phyloP scores from a whole-genome alignment of 2,329 filamentous ascomycete genomes.

The Trichophyton mentagrophytes region DNA sequence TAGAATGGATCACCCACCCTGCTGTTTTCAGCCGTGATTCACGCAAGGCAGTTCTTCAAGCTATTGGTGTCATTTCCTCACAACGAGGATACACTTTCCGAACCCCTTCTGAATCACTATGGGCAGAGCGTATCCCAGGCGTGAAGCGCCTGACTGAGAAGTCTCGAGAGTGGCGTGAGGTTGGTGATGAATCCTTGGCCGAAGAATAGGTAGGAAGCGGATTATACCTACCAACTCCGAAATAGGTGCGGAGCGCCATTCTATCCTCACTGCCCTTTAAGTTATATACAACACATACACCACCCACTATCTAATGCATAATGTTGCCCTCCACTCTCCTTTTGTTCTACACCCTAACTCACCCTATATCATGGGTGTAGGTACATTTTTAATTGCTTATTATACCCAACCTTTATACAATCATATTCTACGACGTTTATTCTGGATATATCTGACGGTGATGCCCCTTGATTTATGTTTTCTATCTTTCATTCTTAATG shows the following conservation, averaged over 20 bases:
- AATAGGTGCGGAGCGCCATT: neutral
- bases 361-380: neutral
- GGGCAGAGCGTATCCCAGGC: slow-evolving; percentile 70
- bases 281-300: neutral
- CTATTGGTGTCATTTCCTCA: slow-evolving; percentile 90
- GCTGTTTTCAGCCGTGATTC: slow-evolving; percentile 89
- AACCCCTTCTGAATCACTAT: slow-evolving; percentile 75
- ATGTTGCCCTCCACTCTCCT: neutral
- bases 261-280: neutral
- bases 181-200: slow-evolving; percentile 58
- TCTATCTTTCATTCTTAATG: neutral
- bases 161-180: slow-evolving; percentile 85
- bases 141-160: slow-evolving; percentile 69
- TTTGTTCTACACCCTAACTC: neutral
- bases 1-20: slow-evolving; percentile 97
- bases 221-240: neutral
- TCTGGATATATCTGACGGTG: neutral
- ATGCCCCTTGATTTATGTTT: neutral
- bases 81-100: slow-evolving; percentile 91
- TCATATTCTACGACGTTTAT: neutral
- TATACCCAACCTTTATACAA: slow-evolving; percentile 2
- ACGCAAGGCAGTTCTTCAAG: slow-evolving; percentile 87
- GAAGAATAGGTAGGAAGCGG: slow-evolving; percentile 31
- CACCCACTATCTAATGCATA: neutral
- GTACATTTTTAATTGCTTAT: neutral